Evolutionary conservation across 2,329 filamentous ascomycete species (phyloP), one percentile per base, ranked within the genome.

Genomic region (Aspergillus sp.): DNA sequence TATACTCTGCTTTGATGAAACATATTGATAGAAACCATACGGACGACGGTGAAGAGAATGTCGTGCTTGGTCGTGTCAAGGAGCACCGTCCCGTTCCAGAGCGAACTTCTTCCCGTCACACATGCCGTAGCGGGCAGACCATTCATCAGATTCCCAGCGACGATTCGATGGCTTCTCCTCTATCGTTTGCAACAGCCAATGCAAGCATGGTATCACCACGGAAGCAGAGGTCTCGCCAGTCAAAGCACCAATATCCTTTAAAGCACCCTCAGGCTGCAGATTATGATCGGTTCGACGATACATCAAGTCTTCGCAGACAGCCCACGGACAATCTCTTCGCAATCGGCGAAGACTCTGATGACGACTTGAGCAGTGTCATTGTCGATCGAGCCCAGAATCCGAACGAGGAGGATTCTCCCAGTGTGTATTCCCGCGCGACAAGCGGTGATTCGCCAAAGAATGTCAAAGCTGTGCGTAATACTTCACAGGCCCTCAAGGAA

Each of bases 1-100:
- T 73, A 33, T 73, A 72, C 48, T 66, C 68, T 7, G 70, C 70
- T 6, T 57, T 73, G 48, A 65, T 72, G 59, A 67, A 62, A 47
- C 60, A 66, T 29, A 70, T 73, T 39, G 60, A 58, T 32, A 57
- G 60, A 42, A 53, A 47, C 9, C 42, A 51, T 10, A 29, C 46
- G 5, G 48, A 54, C 7, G 47, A 50, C 9, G 12, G 12, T 26
- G 52, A 59, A 4, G 61, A 59, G 42, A 54, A 57, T 1, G 42
- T 65, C 4, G 44, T 55, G 8, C 42, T 60, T 41, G 63, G 65
- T 8, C 57, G 52, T 19, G 59, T 68, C n/a, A 56, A 57, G 43
- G 57, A 60, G 43, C 57, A 61, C 48, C 56, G 53, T n/a, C 58
- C 51, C 4, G 44, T 66, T 32, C 62, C 61, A 39, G 57, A 59